These are phyloP conservation scores for Thalassia testudinum DNA, from an alignment of 116 monocot species.

Conservation along the genomic window DNA sequence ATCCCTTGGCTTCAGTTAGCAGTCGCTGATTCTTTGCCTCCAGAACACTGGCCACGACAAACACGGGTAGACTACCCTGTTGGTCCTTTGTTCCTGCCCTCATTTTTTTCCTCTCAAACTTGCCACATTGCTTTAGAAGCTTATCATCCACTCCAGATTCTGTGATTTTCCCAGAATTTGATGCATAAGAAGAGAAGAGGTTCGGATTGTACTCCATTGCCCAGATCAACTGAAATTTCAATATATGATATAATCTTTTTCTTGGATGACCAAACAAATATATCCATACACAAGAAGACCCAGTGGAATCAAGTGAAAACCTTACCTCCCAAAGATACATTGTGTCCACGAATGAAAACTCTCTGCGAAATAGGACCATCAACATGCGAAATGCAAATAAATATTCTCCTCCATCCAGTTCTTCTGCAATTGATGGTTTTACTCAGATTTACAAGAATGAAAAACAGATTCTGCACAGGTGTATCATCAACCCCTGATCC, in stretches of 20 bases:
- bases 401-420: conserved; percentile 86
- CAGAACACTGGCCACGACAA: conserved; percentile 75
- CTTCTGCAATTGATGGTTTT: conserved; percentile 36
- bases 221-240: conserved; percentile 72
- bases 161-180: not conserved
- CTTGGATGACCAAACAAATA: not conserved
- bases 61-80: conserved; percentile 37
- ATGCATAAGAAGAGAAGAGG: conserved; percentile 47
- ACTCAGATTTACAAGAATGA: not conserved
- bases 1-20: conserved; percentile 64
- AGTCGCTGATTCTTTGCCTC: conserved; percentile 55
- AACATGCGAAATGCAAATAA: conserved; percentile 94
- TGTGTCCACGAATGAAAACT: conserved; percentile 84
- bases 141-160: conserved; percentile 5
- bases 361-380: conserved; percentile 96
- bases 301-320: not conserved
- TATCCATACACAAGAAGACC: not conserved
- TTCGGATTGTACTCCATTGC: conserved; percentile 85
- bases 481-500: too few relatives aligned
- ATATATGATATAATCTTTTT: too few relatives aligned
- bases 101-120: conserved; percentile 64
- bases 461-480: not conserved
- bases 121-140: conserved; percentile 44
- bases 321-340: conserved; percentile 97
- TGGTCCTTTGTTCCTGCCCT: conserved; percentile 18